A percentile compares a stretch with the other conserved stretches of the same genome.
These are phyloP conservation scores for Psilocybe cyanescens DNA, from an alignment of 768 basidiomycete genomes.

Conservation along the genomic window DNA sequence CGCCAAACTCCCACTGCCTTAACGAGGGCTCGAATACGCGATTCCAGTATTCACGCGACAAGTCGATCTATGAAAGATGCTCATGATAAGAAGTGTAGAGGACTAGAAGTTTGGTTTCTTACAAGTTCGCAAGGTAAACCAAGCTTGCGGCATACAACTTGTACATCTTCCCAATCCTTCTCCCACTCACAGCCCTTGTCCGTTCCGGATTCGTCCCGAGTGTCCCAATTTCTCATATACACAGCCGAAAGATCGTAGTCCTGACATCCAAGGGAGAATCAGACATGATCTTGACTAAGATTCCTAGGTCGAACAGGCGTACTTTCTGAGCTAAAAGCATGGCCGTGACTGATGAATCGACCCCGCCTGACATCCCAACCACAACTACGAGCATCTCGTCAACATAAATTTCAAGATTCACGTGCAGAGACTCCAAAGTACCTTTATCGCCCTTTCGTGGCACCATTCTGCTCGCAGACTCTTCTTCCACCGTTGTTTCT, in stretches of 20 bases:
- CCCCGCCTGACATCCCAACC: slow-evolving; percentile 94
- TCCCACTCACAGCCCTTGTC: slow-evolving; percentile 96
- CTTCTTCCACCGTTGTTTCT: neutral
- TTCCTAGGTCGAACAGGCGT: slow-evolving; percentile 10
- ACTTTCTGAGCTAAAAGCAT: slow-evolving; percentile 73
- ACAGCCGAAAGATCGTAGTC: slow-evolving; percentile 85
- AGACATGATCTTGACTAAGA: neutral
- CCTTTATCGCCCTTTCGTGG: slow-evolving; percentile 34
- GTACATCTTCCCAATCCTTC: slow-evolving; percentile 92
- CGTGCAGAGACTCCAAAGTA: slow-evolving; percentile 1
- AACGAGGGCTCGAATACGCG: slow-evolving; percentile 90
- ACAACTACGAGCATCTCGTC: slow-evolving; percentile 55
- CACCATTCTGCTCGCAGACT: neutral
- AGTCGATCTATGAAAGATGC: slow-evolving; percentile 61
- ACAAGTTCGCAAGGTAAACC: slow-evolving; percentile 81
- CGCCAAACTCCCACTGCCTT: slow-evolving; percentile 73
- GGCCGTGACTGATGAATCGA: slow-evolving; percentile 93
- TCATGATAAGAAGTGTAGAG: neutral
- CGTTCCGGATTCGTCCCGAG: slow-evolving; percentile 76
- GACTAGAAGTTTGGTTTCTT: slow-evolving; percentile 17
- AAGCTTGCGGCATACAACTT: slow-evolving; percentile 71
- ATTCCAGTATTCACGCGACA: slow-evolving; percentile 91
- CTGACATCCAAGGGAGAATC: slow-evolving; percentile 34
- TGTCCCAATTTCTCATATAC: slow-evolving; percentile 98
- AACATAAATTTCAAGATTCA: neutral